Conservation (phyloP, 2,329 filamentous ascomycete genomes). For the Diaporthe destruens region DNA sequence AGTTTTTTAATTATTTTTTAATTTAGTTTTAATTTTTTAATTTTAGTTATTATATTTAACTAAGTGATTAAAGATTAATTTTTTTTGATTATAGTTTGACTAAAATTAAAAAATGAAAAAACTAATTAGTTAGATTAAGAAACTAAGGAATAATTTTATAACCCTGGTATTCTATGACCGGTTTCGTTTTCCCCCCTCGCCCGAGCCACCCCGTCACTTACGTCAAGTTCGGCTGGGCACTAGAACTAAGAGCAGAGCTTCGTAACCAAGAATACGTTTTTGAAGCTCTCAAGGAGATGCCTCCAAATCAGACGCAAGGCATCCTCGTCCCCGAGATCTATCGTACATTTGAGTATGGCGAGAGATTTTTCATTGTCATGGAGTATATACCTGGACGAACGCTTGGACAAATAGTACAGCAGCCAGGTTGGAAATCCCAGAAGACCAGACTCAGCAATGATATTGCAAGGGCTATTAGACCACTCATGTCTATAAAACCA, state of each 20-base stretch:
- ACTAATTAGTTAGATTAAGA: no score
- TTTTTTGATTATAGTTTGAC: no score
- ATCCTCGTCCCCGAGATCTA: constrained; percentile 23
- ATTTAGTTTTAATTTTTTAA: no score
- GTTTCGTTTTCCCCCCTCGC: constrained; percentile 2
- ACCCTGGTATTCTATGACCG: constrained; percentile 18
- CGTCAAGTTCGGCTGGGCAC: background rate
- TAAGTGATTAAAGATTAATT: no score
- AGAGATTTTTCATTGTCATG: constrained; percentile 1
- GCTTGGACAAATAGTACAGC: background rate
- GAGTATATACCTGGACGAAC: constrained; percentile 14
- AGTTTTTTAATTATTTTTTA: no score
- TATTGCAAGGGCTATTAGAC: constrained; percentile 19
- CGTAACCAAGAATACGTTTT: background rate
- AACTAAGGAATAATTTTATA: no score
- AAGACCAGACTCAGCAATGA: background rate
- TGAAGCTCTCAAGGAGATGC: background rate
- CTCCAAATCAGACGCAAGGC: background rate
- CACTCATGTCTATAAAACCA: constrained; percentile 37
- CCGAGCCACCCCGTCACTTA: background rate
- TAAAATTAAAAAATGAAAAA: no score
- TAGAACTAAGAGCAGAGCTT: background rate
- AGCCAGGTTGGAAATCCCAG: background rate
- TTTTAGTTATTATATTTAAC: no score
- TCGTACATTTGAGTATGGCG: background rate